Evolutionary conservation across 2,329 filamentous ascomycete genomes (phyloP), one percentile per base, ranked within the genome.

Genomic region (Trichoderma brevicompactum): DNA sequence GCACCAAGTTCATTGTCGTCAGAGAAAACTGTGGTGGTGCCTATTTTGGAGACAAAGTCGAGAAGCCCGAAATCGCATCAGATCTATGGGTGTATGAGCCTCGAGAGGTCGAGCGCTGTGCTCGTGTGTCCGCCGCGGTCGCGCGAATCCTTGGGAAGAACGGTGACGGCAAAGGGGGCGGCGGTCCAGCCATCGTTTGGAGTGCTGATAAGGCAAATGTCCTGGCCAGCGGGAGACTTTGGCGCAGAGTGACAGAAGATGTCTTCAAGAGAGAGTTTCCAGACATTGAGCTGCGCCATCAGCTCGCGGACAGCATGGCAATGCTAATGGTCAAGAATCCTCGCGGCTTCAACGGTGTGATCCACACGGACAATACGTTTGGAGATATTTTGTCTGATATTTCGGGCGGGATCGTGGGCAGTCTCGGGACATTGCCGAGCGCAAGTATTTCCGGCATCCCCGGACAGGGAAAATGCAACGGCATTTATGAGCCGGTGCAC

Each of bases 401-500:
- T 15, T 76, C 79, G 0, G 79, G 79, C 15, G 81, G 77, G n/a
- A 76, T 83, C 50, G 77, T 77, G 0, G 81, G 81, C 19, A 81
- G 76, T 1, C 75, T 83, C 0, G 81, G 81, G 1, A 72, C 79
- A 1, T 70, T 83, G 0, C 81, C 81, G 0, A 81, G 79, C 58
- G 81, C 81, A 3, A 80, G 78, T 53, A 74, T 82, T 1, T 76
- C 77, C 0, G 81, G 79, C 2, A 74, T 82, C 2, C 78, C 79
- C 0, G 74, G 76, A 2, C 67, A 76, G 17, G 74, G 72, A n/a
- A 71, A 69, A n/a, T 78, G 75, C 70, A 91, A 90, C 70, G 89
- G 89, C 67, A 91, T 92, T 70, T 92, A 92, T 73, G 90, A 92
- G 79, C 90, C 90, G 4, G 91, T 92, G 63, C 90, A 92, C 74